Base-by-base conservation (phyloP, 768 basidiomycete genomes). In the Rhodocollybia butyracea region DNA sequence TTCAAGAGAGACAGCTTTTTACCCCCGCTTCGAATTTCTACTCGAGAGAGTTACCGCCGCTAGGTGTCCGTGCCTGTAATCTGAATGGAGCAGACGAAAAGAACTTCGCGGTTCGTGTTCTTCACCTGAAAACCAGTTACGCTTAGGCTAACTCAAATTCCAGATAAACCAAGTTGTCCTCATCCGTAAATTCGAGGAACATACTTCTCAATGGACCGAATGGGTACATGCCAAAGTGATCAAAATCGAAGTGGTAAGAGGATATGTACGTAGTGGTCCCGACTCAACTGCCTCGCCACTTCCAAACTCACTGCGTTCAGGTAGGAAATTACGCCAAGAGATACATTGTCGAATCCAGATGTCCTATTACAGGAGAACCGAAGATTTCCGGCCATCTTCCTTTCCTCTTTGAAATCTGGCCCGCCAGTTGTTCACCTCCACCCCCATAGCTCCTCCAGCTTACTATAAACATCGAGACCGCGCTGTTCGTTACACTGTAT, bases 321-420 rank as follows among this genome's bases (percentile, higher is more conserved):
- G n/a, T 51, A n/a, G 50, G 50, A 12, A 51, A 12, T 27, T 51
- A n/a, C 27, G 50, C 50, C 11, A 38, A 27, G n/a, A 34, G 15
- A 19, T 51, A 51, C 38, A 27, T 39, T 10, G 50, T 39, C 12
- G 15, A 34, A 26, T 36, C 32, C 22, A 47, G 15, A 27, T 51
- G 32, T 39, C 34, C 36, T 36, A 12, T 17, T 24, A 36, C 32
- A 17, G 50, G 5, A 38, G 11, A 12, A n/a, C 24, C 8, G n/a
- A n/a, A n/a, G n/a, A 51, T 40, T 21, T 19, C 50, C 11, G 29
- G 4, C 13, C 26, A 38, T 26, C 19, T 40, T 6, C 50, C 50
- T 19, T 51, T 51, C 26, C 36, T 51, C 31, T 51, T 8, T 21
- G 50, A 51, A 26, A 51, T 51, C 19, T 51, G 50, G 50, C 50